phyloP scores from a whole-genome alignment of 208 protist species.

The Leishmania guyanensis region DNA sequence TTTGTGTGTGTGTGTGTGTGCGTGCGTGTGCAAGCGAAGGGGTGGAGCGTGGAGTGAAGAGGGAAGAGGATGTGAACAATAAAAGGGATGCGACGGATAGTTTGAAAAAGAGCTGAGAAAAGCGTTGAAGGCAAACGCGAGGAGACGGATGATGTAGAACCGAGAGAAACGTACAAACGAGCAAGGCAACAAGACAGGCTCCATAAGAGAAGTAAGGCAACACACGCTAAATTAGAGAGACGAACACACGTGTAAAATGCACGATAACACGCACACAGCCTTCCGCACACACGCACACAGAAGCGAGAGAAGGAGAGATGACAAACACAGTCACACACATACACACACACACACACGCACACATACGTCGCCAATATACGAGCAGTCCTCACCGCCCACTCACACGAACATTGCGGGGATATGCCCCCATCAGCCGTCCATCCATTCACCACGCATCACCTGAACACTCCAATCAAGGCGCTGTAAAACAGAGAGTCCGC shows the following conservation, averaged over 20 bases:
- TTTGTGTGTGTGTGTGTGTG: background rate
- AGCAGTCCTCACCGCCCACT: background rate
- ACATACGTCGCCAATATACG: background rate
- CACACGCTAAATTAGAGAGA: slow-evolving; percentile 9
- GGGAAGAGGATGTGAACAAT: slow-evolving; percentile 11
- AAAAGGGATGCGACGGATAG: slow-evolving; percentile 12
- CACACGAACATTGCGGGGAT: background rate
- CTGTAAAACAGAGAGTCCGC: background rate
- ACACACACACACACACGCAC: background rate
- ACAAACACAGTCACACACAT: background rate
- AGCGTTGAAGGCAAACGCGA: slow-evolving; percentile 9
- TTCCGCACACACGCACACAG: background rate
- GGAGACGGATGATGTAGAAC: slow-evolving; percentile 13
- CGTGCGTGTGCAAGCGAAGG: background rate
- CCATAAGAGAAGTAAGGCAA: background rate
- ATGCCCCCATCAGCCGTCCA: background rate
- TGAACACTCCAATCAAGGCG: background rate
- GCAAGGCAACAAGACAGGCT: background rate
- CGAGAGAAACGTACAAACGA: slow-evolving; percentile 5
- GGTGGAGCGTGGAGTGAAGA: background rate
- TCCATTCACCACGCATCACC: background rate
- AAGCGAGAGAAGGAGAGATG: background rate
- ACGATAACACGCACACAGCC: slow-evolving; percentile 9
- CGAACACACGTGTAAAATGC: slow-evolving; percentile 8
- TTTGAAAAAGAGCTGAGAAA: slow-evolving; percentile 15